Evolutionary conservation across 1,284 basidiomycete genomes (phyloP), one percentile per base, ranked within the genome.

Genomic region (Cryptococcus sp.): DNA sequence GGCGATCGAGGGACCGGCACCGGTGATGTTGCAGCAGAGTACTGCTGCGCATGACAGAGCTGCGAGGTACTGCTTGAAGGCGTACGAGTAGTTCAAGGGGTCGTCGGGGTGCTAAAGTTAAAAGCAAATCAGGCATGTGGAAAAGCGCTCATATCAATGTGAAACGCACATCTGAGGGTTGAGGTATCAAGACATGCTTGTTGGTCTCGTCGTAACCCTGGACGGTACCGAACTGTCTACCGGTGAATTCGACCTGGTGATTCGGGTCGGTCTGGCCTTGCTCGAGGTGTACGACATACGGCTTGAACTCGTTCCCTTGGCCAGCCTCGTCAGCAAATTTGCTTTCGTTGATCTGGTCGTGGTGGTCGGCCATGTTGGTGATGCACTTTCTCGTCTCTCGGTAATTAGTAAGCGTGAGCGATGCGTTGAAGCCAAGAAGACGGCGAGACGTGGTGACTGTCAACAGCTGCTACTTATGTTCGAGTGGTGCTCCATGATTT

Each of bases 221-320:
- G 13, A 45, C 42, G 42, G 42, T 45, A 19, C 42, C 42, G 8
- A 45, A 11, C n/a, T 45, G 42, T 45, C 22, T 5, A 45, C 42
- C 42, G 42, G 42, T 45, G 42, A 45, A 45, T 15, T 45, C 42
- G n/a, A 45, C 42, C 22, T 45, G 42, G 42, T 45, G 42, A 45
- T 45, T 45, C n/a, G 42, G 42, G 22, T 45, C 42, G 42, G n/a
- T n/a, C 42, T 45, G 42, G n/a, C 42, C 42, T 19, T 45, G 22
- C 42, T 45, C 42, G 42, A 45, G 42, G 16, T 45, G 42, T 15
- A 45, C 42, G 16, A 22, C 42, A 15, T n/a, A 45, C 2, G n/a
- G 42, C 42, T 45, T 45, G 42, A 45, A 45, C 22, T 45, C 42
- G 22, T 8, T 22, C 31, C 31, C 31, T 35, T 35, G 31, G 31